Conservation (phyloP, 345 rosid species). For the Noccaea bulbosa region DNA sequence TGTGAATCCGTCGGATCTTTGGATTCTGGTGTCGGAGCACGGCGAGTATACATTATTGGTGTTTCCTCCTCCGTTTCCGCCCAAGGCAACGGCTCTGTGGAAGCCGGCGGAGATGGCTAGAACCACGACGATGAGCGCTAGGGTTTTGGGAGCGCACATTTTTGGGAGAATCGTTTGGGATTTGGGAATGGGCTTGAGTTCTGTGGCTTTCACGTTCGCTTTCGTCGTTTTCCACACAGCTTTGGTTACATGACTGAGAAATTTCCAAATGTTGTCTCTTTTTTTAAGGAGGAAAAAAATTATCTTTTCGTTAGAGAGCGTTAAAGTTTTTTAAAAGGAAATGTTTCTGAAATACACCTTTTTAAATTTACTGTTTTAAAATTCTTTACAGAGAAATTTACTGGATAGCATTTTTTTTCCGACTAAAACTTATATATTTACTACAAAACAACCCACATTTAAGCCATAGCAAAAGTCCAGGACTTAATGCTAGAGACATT, state of each 20-base stretch:
- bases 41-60: conserved; percentile 61
- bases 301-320: not conserved
- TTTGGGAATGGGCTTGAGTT: conserved; percentile 3
- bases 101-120: conserved; percentile 3
- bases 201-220: conserved; percentile 36
- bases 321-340: no score
- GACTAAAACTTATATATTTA: no score
- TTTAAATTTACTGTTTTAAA: not conserved
- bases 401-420: no score
- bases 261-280: not conserved
- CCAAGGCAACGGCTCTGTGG: not conserved
- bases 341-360: not conserved
- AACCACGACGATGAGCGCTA: conserved; percentile 26
- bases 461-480: no score
- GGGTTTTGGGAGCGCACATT: conserved; percentile 34
- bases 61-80: conserved; percentile 30
- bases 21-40: conserved; percentile 74
- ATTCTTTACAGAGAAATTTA: no score
- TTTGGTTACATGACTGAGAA: conserved; percentile 12
- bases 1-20: conserved; percentile 75
- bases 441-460: no score
- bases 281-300: not conserved
- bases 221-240: conserved; percentile 26
- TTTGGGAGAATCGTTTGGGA: not conserved
- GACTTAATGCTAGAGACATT: no score